These are phyloP conservation scores for Naganishia albida DNA, from an alignment of 1,284 basidiomycete genomes.

Conservation along the genomic window DNA sequence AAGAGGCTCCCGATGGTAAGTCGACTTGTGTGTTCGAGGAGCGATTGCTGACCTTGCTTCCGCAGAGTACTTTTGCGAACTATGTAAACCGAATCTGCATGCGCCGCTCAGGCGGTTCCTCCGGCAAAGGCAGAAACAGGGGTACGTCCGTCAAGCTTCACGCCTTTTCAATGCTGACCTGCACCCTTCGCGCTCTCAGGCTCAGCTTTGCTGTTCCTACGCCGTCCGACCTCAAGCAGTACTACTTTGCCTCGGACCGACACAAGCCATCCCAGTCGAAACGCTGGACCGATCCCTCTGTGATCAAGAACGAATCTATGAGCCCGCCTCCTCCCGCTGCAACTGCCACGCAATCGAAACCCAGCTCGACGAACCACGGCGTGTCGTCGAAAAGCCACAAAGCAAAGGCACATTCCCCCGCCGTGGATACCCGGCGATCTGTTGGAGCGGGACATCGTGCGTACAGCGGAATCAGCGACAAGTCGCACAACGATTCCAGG, in stretches of 20 bases:
- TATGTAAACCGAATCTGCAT: slow-evolving; percentile 86
- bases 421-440: slow-evolving; percentile 13
- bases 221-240: slow-evolving; percentile 44
- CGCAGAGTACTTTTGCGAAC: slow-evolving; percentile 79
- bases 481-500: slow-evolving; percentile 15
- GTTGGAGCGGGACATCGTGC: slow-evolving; percentile 17
- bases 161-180: slow-evolving; percentile 14
- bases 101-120: slow-evolving; percentile 70
- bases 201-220: slow-evolving; percentile 45
- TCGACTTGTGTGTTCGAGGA: slow-evolving; percentile 42
- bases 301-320: slow-evolving; percentile 25
- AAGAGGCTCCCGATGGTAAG: slow-evolving; percentile 73
- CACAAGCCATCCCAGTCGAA: slow-evolving; percentile 52
- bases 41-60: not conserved
- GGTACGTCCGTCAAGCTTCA: slow-evolving; percentile 36
- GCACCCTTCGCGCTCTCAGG: slow-evolving; percentile 8
- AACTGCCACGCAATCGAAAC: not conserved
- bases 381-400: slow-evolving; percentile 14
- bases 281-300: slow-evolving; percentile 42
- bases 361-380: not conserved
- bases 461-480: slow-evolving; percentile 21
- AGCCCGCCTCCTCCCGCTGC: slow-evolving; percentile 7
- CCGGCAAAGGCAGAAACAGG: slow-evolving; percentile 43
- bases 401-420: slow-evolving; percentile 21
- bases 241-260: slow-evolving; percentile 42